Base-by-base conservation (phyloP, 2,329 filamentous ascomycete genomes). In the Diaporthe vaccinii region DNA sequence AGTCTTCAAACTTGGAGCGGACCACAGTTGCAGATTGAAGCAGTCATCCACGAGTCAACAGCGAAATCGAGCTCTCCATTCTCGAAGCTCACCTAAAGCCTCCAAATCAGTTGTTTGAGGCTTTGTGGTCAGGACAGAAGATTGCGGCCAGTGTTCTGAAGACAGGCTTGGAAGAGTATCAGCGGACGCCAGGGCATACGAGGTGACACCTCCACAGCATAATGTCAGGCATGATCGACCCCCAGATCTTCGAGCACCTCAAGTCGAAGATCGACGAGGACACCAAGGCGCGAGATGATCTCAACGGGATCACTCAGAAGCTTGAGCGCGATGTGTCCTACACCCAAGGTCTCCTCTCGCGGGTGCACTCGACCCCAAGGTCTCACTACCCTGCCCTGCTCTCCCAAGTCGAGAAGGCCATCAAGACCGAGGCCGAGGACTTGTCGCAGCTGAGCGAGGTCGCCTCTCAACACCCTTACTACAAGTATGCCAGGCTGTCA, bases 231-330 rank as follows among this genome's bases (percentile, higher is more conserved):
- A 91, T 93, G 89, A 92, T 97, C 81, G 93, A 97, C 83, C 93
- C 94, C 76, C 89, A 90, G 78, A 94, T 98, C 83, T 98, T 98
- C 84, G 91, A 95, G 81, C 90, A 93, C 80, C 92, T 99, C 77
- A 96, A 98, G 85, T 87, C 90, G 75, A 96, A 96, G 84, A 95
- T 98, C 80, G 97, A 98, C 79, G 93, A 97, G 84, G 97, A 98
- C 83, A 89, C 91, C 12, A 88, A 90, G 73, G 92, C 98, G 73
- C 92, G 94, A 81, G 96, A 98, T 87, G 92, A 94, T 80, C 90
- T 99, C 74, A 91, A 93, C 78, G 92, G 95, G 74, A 94, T 98
- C 79, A 90, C 97, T 59, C 93, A 97, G 82, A 90, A 89, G 57
- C 91, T 98, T 51, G 95, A 98, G 81, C 93, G 95, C 81, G 92